A percentile compares a stretch with the other conserved stretches of the same genome.
phyloP scores from a whole-genome alignment of 345 rosid species.

The Brassica carinata region DNA sequence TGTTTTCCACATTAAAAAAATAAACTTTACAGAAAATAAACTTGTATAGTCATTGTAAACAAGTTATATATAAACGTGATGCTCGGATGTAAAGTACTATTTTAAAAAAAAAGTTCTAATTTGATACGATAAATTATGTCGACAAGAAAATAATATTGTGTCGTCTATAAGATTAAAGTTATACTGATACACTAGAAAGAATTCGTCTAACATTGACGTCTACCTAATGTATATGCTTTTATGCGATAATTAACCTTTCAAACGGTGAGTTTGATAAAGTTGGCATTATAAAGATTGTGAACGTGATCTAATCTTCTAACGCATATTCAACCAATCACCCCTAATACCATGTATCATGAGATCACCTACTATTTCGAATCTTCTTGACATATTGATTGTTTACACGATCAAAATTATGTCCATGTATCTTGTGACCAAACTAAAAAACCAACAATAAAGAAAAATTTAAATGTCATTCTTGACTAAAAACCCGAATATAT shows the following conservation, averaged over 20 bases:
- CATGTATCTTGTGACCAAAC: conserved; percentile 17
- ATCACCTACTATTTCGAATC: conserved; percentile 31
- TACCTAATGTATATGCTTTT: not conserved
- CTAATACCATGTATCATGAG: conserved; percentile 32
- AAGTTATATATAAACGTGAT: conserved; percentile 4
- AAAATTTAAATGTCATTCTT: not conserved
- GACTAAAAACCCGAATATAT: conserved; percentile 3
- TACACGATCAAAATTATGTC: conserved; percentile 27
- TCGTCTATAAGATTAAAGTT: not conserved
- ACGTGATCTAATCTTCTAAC: conserved; percentile 26
- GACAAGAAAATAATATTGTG: not conserved
- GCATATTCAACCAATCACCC: conserved; percentile 10
- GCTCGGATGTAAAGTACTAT: not conserved
- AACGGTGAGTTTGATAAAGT: conserved; percentile 22
- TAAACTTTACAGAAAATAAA: not conserved
- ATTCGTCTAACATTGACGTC: not conserved
- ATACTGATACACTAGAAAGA: not conserved
- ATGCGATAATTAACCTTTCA: not conserved
- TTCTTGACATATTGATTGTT: conserved; percentile 20
- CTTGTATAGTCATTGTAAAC: not conserved
- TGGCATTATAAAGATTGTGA: conserved; percentile 31
- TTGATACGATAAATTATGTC: conserved; percentile 1
- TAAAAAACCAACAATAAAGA: not conserved
- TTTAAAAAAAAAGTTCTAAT: not conserved
- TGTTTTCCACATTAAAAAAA: not conserved